These are phyloP conservation scores for Aspergillus cavernicola DNA, from an alignment of 495 filamentous ascomycete genomes.

Conservation along the genomic window DNA sequence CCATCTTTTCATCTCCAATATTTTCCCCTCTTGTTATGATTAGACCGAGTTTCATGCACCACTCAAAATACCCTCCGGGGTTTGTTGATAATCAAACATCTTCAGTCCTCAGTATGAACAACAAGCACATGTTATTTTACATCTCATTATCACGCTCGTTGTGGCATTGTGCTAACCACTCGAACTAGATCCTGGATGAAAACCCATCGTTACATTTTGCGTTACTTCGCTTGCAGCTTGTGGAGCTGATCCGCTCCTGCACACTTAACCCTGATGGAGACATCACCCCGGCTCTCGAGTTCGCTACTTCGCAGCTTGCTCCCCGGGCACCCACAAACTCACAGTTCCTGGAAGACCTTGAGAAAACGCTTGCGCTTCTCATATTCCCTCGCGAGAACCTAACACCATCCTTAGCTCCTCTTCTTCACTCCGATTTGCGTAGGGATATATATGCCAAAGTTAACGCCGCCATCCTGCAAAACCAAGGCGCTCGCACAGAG, in stretches of 20 bases:
- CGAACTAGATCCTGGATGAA: constrained; percentile 75
- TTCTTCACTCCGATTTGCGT: constrained; percentile 80
- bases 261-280: constrained; percentile 62
- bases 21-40: constrained; percentile 66
- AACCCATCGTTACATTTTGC: constrained; percentile 85
- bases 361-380: constrained; percentile 87
- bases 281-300: constrained; percentile 76
- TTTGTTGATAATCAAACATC: constrained; percentile 94
- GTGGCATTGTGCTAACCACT: constrained; percentile 27
- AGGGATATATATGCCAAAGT: constrained; percentile 72
- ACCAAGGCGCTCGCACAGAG: constrained; percentile 67
- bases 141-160: constrained; percentile 14
- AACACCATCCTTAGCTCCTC: constrained; percentile 65
- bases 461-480: constrained; percentile 79
- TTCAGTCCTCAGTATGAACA: constrained; percentile 96
- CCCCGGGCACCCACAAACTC: constrained; percentile 80
- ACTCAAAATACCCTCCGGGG: constrained; percentile 80
- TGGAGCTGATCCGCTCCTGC: constrained; percentile 84
- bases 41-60: constrained; percentile 98
- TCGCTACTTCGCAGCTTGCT: constrained; percentile 81
- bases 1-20: constrained; percentile 1
- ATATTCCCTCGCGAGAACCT: constrained; percentile 80
- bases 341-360: constrained; percentile 80
- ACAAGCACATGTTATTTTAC: constrained; percentile 22
- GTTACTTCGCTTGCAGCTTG: constrained; percentile 83